These are phyloP conservation scores for Lentinula sp. DNA, from an alignment of 768 basidiomycete species.

Conservation along the genomic window DNA sequence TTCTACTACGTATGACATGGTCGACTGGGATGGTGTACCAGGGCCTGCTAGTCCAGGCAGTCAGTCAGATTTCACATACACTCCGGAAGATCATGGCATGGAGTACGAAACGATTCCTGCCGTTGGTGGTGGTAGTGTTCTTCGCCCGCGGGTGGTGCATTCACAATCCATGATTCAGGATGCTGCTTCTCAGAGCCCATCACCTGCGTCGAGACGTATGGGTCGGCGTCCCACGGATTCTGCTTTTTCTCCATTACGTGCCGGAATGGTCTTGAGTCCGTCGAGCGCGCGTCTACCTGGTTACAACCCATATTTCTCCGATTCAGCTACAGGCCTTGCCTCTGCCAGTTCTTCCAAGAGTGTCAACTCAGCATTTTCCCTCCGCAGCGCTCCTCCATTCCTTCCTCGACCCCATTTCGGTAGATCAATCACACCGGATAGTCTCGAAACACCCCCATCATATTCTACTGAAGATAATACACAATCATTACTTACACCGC, in stretches of 20 bases:
- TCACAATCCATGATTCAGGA: slow-evolving; percentile 73
- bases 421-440: slow-evolving; percentile 43
- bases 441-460: slow-evolving; percentile 44
- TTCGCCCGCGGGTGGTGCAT: slow-evolving; percentile 80
- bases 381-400: slow-evolving; percentile 20
- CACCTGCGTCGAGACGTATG: slow-evolving; percentile 1
- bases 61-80: slow-evolving; percentile 15
- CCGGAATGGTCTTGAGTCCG: not conserved
- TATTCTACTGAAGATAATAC: slow-evolving; percentile 40
- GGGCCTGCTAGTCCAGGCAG: slow-evolving; percentile 42
- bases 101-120: slow-evolving; percentile 90
- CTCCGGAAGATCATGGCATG: slow-evolving; percentile 29
- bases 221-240: not conserved
- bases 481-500: slow-evolving; percentile 20
- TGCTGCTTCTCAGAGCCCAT: slow-evolving; percentile 15
- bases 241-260: not conserved
- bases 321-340: slow-evolving; percentile 7
- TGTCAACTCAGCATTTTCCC: slow-evolving; percentile 16
- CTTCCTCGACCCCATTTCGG: slow-evolving; percentile 15
- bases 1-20: slow-evolving; percentile 50
- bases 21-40: slow-evolving; percentile 65
- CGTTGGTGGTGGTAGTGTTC: slow-evolving; percentile 84
- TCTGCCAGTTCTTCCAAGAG: slow-evolving; percentile 13
- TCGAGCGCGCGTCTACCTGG: slow-evolving; percentile 1
- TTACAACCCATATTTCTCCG: slow-evolving; percentile 9